phyloP scores from a whole-genome alignment of 306 rosid genomes.

The Arachis stenosperma region DNA sequence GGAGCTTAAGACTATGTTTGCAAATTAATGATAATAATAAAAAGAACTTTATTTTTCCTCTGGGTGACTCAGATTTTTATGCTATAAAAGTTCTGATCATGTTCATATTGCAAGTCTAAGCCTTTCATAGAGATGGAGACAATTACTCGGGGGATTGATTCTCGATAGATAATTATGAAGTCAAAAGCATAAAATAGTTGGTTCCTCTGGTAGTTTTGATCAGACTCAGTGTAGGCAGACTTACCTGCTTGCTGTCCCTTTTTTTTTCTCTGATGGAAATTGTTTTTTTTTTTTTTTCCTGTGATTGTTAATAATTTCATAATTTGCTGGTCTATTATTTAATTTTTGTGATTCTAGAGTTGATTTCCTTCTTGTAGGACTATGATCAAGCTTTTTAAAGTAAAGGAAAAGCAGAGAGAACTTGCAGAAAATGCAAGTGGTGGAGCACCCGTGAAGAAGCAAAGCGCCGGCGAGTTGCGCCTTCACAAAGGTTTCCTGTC shows the following conservation, averaged over 20 bases:
- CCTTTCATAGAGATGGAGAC: background rate
- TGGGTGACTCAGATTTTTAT: background rate
- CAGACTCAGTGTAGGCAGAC: constrained; percentile 1
- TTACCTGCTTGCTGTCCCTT: background rate
- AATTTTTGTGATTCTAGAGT: constrained; percentile 25
- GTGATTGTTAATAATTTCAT: background rate
- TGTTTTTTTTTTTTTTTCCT: too few relatives aligned
- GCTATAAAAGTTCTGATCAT: background rate
- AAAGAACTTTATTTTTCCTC: constrained; percentile 9
- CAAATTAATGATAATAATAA: background rate
- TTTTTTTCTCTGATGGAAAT: too few relatives aligned
- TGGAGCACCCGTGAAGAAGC: constrained; percentile 76
- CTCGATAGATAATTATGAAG: constrained; percentile 20
- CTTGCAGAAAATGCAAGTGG: constrained; percentile 76
- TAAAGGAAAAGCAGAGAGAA: constrained; percentile 92
- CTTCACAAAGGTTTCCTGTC: constrained; percentile 76
- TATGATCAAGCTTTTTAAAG: constrained; percentile 88
- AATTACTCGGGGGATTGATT: constrained; percentile 19
- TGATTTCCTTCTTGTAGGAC: constrained; percentile 46
- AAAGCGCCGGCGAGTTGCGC: constrained; percentile 92
- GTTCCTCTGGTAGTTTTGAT: constrained; percentile 5
- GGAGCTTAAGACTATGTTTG: background rate
- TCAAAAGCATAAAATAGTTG: constrained; percentile 17
- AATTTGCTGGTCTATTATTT: background rate
- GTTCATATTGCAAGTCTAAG: background rate